These are phyloP conservation scores for Chytriomyces hyalinus DNA, from an alignment of 192 early-diverging fungal species.

Conservation along the genomic window DNA sequence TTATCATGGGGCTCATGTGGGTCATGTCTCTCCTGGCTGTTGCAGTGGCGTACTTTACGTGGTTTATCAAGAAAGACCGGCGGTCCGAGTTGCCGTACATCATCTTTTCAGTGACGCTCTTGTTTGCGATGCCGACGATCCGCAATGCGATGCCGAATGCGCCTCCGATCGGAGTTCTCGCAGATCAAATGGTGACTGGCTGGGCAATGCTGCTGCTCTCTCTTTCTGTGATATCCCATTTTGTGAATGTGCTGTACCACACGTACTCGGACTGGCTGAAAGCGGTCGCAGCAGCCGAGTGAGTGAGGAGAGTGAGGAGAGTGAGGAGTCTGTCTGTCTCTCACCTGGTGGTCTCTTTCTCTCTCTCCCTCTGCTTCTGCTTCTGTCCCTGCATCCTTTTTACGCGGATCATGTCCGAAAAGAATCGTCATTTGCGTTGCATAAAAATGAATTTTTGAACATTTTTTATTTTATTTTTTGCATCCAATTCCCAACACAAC, in stretches of 20 bases:
- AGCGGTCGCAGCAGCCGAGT: too few relatives aligned
- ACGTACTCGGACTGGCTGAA: not conserved
- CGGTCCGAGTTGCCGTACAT: constrained; percentile 15
- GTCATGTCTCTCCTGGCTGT: not conserved
- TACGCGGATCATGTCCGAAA: too few relatives aligned
- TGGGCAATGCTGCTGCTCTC: constrained; percentile 20
- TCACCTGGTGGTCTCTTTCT: too few relatives aligned
- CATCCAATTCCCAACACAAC: too few relatives aligned
- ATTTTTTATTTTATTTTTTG: too few relatives aligned
- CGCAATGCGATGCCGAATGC: constrained; percentile 30
- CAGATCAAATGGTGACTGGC: constrained; percentile 24
- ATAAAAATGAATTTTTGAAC: too few relatives aligned
- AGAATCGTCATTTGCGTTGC: too few relatives aligned
- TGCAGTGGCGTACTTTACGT: constrained; percentile 7
- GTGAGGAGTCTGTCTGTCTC: too few relatives aligned
- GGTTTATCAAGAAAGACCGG: not conserved
- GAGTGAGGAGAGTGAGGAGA: too few relatives aligned
- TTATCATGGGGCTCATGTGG: constrained; percentile 25
- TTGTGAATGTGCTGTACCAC: constrained; percentile 18
- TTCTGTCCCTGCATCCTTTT: too few relatives aligned
- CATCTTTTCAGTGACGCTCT: not conserved
- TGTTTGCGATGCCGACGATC: constrained; percentile 27
- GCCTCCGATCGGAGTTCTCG: constrained; percentile 15
- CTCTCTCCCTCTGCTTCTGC: too few relatives aligned
- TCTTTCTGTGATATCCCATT: constrained; percentile 1